Conservation (phyloP, 1,139 yeast genomes). For the Hyphopichia fennica region DNA sequence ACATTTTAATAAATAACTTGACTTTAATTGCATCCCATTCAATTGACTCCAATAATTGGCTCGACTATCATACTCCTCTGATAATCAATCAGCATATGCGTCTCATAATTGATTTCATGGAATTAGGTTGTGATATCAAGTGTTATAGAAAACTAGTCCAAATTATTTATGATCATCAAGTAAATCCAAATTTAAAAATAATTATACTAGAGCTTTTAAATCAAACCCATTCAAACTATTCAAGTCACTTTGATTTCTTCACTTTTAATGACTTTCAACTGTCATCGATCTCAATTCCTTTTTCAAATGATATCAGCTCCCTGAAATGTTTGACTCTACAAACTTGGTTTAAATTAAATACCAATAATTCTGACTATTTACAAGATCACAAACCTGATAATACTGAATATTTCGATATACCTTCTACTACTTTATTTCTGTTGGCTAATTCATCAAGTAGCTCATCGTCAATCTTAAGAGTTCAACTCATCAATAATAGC, state of each 20-base stretch:
- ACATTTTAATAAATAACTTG: conserved; percentile 20
- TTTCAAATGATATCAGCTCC: conserved; percentile 13
- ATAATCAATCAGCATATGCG: conserved; percentile 20
- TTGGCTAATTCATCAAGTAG: conserved; percentile 27
- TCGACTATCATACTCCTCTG: conserved; percentile 10
- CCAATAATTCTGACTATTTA: conserved; percentile 4
- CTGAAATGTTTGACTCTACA: conserved; percentile 29
- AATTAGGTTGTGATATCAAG: conserved; percentile 35
- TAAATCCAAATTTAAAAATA: conserved; percentile 13
- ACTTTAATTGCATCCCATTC: conserved; percentile 5
- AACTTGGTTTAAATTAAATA: conserved; percentile 36
- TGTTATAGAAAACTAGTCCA: conserved; percentile 19
- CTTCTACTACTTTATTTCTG: conserved; percentile 21
- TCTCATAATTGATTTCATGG: conserved; percentile 28
- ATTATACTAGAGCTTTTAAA: conserved; percentile 25
- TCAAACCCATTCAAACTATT: conserved; percentile 20
- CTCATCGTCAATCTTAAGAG: conserved; percentile 23
- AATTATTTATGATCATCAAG: conserved; percentile 15
- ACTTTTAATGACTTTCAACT: conserved; percentile 24
- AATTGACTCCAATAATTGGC: conserved; percentile 2
- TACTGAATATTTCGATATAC: conserved; percentile 2
- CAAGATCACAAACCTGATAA: neutral
- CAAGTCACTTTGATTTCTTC: conserved; percentile 31
- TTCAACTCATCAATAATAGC: conserved; percentile 29
- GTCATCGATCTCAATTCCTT: conserved; percentile 25